Evolutionary conservation across 139 green algal species (phyloP).

Genomic region (Tetradesmus lagerheimii): DNA sequence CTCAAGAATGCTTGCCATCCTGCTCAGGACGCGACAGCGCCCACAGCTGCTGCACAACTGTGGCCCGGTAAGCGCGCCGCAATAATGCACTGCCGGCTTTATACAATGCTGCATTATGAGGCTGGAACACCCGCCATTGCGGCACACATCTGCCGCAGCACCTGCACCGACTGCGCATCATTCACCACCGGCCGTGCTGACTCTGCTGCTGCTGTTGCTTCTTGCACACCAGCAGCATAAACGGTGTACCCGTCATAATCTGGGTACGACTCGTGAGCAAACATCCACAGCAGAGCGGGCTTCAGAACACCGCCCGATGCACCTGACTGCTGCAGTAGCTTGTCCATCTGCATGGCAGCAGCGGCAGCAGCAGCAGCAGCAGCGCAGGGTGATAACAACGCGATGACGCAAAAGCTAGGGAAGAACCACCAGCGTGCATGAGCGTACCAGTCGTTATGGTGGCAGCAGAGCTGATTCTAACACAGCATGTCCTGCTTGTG

Average conservation of each 20-base stretch:
- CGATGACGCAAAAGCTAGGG: too few relatives aligned
- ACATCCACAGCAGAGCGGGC: conserved; percentile 63
- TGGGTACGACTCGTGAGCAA: conserved; percentile 62
- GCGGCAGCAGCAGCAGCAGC: neutral
- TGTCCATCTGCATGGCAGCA: neutral
- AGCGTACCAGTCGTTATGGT: too few relatives aligned
- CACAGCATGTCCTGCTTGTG: too few relatives aligned
- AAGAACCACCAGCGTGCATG: too few relatives aligned
- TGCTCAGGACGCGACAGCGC: too few relatives aligned
- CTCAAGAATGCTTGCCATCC: too few relatives aligned
- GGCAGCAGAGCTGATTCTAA: too few relatives aligned
- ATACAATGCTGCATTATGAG: too few relatives aligned
- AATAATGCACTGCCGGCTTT: too few relatives aligned
- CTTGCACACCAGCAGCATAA: conserved; percentile 38
- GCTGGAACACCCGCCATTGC: too few relatives aligned
- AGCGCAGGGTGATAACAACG: too few relatives aligned
- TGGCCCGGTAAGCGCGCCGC: too few relatives aligned
- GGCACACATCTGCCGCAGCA: neutral
- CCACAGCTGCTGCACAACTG: neutral
- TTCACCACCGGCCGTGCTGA: conserved; percentile 4
- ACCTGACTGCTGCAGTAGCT: neutral
- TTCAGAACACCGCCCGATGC: neutral
- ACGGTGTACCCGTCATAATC: conserved; percentile 79
- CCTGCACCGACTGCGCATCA: neutral
- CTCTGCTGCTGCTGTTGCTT: conserved; percentile 7